Evolutionary conservation across 139 green algal genomes (phyloP), one percentile per base, ranked within the genome.

Genomic region (Nannochloris sp.): DNA sequence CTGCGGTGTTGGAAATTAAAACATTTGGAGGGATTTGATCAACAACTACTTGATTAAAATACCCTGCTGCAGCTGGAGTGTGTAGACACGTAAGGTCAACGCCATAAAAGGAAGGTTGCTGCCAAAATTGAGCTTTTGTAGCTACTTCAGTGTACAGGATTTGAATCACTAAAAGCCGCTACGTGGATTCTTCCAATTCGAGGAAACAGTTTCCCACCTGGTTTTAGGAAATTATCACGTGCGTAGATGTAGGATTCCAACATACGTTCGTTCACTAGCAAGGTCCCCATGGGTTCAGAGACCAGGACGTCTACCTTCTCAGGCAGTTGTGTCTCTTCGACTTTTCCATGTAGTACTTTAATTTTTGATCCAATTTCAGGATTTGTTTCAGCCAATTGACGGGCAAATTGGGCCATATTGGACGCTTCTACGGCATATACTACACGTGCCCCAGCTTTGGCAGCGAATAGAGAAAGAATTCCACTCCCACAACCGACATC

Each of bases 191-290:
- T 78, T 0, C 89, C 90, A 29, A 90, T 38, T 33, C 60, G n/a
- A 27, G 91, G 91, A 71, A 95, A 97, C 92, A 97, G 96, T 47
- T 86, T 84, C 27, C 92, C 92, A 2, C 87, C 91, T 0, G 87
- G 86, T 69, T 94, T 95, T 8, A 98, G 72, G 72, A 94, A 93
- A 23, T 73, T 68, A 71, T 98, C 87, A 0, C 92, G 74, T 0
- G 93, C 92, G 35, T 86, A 90, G 0, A 98, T 37, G 72, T 96
- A 97, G 1, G 73, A 87, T 73, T 98, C 92, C 31, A 98, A 70
- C 92, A 98, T 98, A 46, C 91, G 82, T 71, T 98, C 92, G 61
- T 97, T 97, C 15, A 98, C 81, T 56, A 98, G 80, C 67, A 98
- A 74, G 13, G 93, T 98, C 47, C 92, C 92, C 89, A 96, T 95